Conservation (phyloP, 179 eudicot species). For the Silene vulgaris region DNA sequence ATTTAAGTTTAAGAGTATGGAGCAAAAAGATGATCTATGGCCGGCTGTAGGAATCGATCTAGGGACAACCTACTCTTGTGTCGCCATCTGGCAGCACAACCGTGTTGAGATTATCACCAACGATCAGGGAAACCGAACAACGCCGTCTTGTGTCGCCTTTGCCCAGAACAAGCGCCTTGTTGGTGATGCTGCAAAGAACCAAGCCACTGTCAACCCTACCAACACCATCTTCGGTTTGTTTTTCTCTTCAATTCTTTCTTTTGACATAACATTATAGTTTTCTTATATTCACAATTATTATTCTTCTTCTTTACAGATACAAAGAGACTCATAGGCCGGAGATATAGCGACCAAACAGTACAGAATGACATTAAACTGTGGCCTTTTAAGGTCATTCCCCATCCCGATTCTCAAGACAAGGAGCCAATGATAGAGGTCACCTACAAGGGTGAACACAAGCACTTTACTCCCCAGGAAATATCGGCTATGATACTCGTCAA, state of each 20-base stretch:
- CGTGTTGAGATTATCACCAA: slow-evolving; percentile 15
- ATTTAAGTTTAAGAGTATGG: neutral
- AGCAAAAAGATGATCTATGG: neutral
- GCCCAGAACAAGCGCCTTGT: neutral
- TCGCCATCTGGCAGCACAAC: slow-evolving; percentile 3
- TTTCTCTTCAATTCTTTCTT: neutral
- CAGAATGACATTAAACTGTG: slow-evolving; percentile 6
- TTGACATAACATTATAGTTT: too few relatives aligned
- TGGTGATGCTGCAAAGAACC: slow-evolving; percentile 17
- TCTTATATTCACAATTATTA: too few relatives aligned
- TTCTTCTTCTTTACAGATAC: neutral
- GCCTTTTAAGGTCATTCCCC: slow-evolving; percentile 16
- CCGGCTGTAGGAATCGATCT: slow-evolving; percentile 16
- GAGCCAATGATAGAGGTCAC: neutral
- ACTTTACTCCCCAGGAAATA: slow-evolving; percentile 13
- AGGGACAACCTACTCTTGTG: slow-evolving; percentile 15
- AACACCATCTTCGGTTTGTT: slow-evolving; percentile 6
- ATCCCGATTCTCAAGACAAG: neutral
- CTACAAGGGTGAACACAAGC: slow-evolving; percentile 10
- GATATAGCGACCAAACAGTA: neutral
- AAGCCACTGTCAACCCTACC: neutral
- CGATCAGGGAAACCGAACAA: slow-evolving; percentile 4
- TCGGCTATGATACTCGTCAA: slow-evolving; percentile 9
- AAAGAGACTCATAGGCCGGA: slow-evolving; percentile 7
- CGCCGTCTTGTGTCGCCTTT: slow-evolving; percentile 16